Conservation (phyloP, 768 basidiomycete genomes). For the Termitomyces sp. region DNA sequence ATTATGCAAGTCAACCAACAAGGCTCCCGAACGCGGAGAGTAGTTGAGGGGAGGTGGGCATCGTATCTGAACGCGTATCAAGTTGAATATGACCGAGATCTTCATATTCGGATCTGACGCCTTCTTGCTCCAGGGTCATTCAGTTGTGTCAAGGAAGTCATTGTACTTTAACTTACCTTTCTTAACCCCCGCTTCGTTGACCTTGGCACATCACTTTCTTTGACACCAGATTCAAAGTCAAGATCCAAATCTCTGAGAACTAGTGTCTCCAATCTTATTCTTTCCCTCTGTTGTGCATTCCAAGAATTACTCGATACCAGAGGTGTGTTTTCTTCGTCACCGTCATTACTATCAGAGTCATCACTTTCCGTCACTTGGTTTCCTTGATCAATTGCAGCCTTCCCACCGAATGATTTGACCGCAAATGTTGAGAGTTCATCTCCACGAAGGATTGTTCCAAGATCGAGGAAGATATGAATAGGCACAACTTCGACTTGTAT, state of each 20-base stretch:
- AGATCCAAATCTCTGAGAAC: slow-evolving; percentile 61
- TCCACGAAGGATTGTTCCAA: slow-evolving; percentile 40
- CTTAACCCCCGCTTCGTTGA: not conserved
- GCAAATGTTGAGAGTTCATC: slow-evolving; percentile 44
- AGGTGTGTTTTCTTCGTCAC: slow-evolving; percentile 32
- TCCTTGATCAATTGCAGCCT: not conserved
- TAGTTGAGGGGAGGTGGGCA: slow-evolving; percentile 53
- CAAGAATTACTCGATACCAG: slow-evolving; percentile 32
- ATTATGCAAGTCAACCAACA: slow-evolving; percentile 62
- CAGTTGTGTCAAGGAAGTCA: not conserved
- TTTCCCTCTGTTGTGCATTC: slow-evolving; percentile 23
- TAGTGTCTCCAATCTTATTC: slow-evolving; percentile 41
- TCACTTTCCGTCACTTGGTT: slow-evolving; percentile 10
- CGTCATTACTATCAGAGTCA: slow-evolving; percentile 20
- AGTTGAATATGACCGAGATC: slow-evolving; percentile 40
- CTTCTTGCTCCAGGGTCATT: not conserved
- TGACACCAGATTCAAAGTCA: slow-evolving; percentile 39
- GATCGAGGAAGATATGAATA: slow-evolving; percentile 76
- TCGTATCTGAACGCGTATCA: slow-evolving; percentile 67
- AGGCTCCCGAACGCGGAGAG: slow-evolving; percentile 59
- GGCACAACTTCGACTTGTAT: slow-evolving; percentile 51
- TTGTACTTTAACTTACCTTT: not conserved
- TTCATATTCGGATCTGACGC: slow-evolving; percentile 10
- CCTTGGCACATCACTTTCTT: not conserved
- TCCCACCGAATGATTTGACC: slow-evolving; percentile 29